These are phyloP conservation scores for bread wheat (Triticum aestivum) DNA, from an alignment of 176 grass and related monocot genomes.

Conservation along the genomic window IWGSC_CS_RefSeq_v2.1 NC_057809.1:460628937-460629436, in stretches of 20 bases:
- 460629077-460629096: constrained; percentile 2
- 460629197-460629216: constrained; percentile 10
- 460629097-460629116: constrained; percentile 3
- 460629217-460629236: constrained; percentile 2
- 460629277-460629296: not conserved
- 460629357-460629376: constrained; percentile 3
- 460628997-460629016: not conserved
- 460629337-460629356: not conserved
- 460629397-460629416: constrained; percentile 3
- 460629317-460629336: not conserved
- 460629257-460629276: not conserved
- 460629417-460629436: not conserved
- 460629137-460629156: constrained; percentile 16
- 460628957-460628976: constrained; percentile 12
- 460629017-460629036: constrained; percentile 1
- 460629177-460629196: constrained; percentile 30
- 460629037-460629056: not conserved
- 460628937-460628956: not conserved
- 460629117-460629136: constrained; percentile 11
- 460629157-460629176: not conserved
- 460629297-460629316: constrained; percentile 1
- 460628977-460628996: constrained; percentile 3
- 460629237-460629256: not conserved
- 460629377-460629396: constrained; percentile 7
- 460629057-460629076: constrained; percentile 9